Evolutionary conservation across 2,329 filamentous ascomycete genomes (phyloP).

Genomic region (Beauveria sp.): DNA sequence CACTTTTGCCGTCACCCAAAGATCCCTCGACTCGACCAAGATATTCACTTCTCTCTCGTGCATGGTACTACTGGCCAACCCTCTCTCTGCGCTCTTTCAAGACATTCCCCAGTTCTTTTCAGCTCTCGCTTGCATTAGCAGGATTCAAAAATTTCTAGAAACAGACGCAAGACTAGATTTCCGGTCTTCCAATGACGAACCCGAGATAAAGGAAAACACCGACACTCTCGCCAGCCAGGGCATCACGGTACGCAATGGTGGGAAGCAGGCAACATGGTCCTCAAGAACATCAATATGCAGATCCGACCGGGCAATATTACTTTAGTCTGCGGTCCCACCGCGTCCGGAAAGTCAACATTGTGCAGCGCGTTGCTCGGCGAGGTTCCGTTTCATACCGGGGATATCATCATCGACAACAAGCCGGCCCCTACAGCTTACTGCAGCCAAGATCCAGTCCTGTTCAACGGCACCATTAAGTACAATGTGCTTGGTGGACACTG

Average conservation of each 20-base stretch:
- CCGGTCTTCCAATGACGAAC: no score
- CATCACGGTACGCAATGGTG: constrained; percentile 9
- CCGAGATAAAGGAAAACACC: no score
- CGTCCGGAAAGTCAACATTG: constrained; percentile 18
- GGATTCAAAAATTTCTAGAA: constrained; percentile 13
- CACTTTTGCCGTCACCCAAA: constrained; percentile 17
- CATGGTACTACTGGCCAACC: constrained; percentile 14
- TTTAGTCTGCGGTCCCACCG: constrained; percentile 28
- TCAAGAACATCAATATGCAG: constrained; percentile 16
- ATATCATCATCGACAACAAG: no score
- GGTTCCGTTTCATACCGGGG: no score
- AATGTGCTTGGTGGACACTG: constrained; percentile 30
- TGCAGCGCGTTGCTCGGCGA: neutral
- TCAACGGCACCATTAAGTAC: constrained; percentile 8
- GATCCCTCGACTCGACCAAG: constrained; percentile 14
- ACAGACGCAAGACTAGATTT: constrained; percentile 7
- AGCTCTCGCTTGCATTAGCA: constrained; percentile 3
- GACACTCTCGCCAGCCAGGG: no score
- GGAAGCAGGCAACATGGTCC: constrained; percentile 14
- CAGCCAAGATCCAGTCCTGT: neutral
- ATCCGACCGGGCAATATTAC: constrained; percentile 8
- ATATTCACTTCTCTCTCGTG: constrained; percentile 18
- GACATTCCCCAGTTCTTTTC: constrained; percentile 5
- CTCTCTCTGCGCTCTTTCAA: constrained; percentile 12
- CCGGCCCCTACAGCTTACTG: no score